These are phyloP conservation scores for Nitzschia sp. DNA, from an alignment of 108 stramenopile genomes.

Conservation along the genomic window DNA sequence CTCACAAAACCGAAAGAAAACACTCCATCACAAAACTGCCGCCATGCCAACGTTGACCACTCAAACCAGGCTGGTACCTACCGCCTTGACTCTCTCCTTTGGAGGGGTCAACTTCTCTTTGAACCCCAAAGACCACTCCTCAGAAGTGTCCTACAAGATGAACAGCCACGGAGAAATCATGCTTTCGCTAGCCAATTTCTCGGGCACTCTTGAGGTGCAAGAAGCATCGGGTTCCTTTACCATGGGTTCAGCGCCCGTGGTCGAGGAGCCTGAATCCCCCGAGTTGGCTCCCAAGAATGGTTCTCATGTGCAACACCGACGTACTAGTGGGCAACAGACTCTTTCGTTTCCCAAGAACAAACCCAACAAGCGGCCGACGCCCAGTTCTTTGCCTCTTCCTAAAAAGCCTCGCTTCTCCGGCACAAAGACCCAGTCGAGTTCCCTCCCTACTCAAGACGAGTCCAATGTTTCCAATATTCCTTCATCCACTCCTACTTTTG, in stretches of 20 bases:
- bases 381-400: constrained; percentile 4
- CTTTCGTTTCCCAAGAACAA: constrained; percentile 31
- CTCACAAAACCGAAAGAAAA: neutral
- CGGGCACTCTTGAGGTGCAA: constrained; percentile 32
- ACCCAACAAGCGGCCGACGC: constrained; percentile 4
- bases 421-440: neutral
- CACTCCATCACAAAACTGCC: neutral
- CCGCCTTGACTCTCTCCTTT: constrained; percentile 53
- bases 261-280: constrained; percentile 28
- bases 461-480: neutral
- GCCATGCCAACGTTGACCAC: constrained; percentile 5
- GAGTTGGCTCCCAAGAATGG: neutral
- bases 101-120: constrained; percentile 57
- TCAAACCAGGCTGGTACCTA: neutral
- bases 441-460: too few relatives aligned
- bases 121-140: constrained; percentile 25
- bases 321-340: constrained; percentile 19
- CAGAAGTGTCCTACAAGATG: constrained; percentile 24
- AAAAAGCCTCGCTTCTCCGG: constrained; percentile 14
- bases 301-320: constrained; percentile 9
- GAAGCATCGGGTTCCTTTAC: neutral
- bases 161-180: constrained; percentile 33
- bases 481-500: constrained; percentile 2
- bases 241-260: constrained; percentile 2
- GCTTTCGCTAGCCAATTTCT: constrained; percentile 43